These are phyloP conservation scores for Cichorium intybus DNA, from an alignment of 140 eudicot genomes.

Conservation along the genomic window DNA sequence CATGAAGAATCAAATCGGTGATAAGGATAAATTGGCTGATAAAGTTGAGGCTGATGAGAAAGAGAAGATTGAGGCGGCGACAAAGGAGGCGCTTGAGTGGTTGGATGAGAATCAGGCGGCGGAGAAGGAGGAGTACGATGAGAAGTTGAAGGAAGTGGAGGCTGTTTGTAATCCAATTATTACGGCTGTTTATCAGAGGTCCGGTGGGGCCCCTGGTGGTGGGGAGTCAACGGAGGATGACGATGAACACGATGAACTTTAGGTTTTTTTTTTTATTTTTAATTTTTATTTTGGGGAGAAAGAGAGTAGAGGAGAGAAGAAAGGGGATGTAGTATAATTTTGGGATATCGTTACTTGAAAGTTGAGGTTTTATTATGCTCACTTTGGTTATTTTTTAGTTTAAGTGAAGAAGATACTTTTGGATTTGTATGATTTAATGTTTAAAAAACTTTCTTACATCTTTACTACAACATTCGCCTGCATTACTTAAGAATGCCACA, in stretches of 20 bases:
- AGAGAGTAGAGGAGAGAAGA: background rate
- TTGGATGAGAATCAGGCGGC: constrained; percentile 72
- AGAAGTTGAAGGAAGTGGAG: constrained; percentile 71
- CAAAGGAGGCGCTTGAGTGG: constrained; percentile 89
- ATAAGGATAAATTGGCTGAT: constrained; percentile 69
- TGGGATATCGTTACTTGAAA: constrained; percentile 8
- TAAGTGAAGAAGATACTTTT: constrained; percentile 8
- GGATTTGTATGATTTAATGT: constrained; percentile 18
- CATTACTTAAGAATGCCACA: too few relatives aligned
- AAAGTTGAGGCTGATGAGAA: constrained; percentile 71
- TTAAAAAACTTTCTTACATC: constrained; percentile 10
- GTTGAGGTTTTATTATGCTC: constrained; percentile 12
- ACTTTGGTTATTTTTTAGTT: constrained; percentile 3
- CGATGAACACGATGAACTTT: constrained; percentile 68
- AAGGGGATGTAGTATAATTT: constrained; percentile 12
- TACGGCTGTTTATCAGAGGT: constrained; percentile 76
- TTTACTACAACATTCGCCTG: too few relatives aligned
- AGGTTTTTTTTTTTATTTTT: constrained; percentile 21
- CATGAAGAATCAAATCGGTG: constrained; percentile 75
- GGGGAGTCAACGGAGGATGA: constrained; percentile 46
- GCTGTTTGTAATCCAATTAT: constrained; percentile 83
- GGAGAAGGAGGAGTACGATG: constrained; percentile 79
- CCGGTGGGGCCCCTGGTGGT: constrained; percentile 59
- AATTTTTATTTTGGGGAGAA: constrained; percentile 5
- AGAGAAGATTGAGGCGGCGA: constrained; percentile 74